These are phyloP conservation scores for Vitis vinifera DNA, from an alignment of 164 flowering plant species.

Conservation along the genomic window DNA sequence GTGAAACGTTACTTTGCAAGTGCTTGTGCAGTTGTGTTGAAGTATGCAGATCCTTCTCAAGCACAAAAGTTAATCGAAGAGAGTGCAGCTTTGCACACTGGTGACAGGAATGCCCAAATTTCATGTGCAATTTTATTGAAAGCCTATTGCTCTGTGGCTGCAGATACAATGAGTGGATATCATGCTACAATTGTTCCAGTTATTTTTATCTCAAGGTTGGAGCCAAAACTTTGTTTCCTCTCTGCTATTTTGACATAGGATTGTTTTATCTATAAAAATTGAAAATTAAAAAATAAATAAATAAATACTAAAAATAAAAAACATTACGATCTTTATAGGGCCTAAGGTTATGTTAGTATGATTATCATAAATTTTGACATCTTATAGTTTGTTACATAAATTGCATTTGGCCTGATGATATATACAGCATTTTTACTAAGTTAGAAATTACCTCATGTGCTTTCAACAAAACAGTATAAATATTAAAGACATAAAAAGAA, in stretches of 20 bases:
- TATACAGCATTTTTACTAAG: no score
- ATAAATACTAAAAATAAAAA: no score
- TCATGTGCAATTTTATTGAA: conserved; percentile 79
- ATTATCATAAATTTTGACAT: no score
- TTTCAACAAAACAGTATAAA: no score
- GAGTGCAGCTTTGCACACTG: conserved; percentile 70
- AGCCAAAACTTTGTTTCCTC: conserved; percentile 6
- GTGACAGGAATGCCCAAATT: conserved; percentile 78
- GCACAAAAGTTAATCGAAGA: conserved; percentile 85
- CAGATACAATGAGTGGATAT: conserved; percentile 74
- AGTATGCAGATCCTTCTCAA: conserved; percentile 64
- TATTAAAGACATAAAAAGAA: no score
- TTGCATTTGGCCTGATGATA: no score
- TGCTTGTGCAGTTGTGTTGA: conserved; percentile 77
- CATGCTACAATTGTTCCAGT: conserved; percentile 62
- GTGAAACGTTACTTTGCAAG: conserved; percentile 92
- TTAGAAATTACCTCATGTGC: no score
- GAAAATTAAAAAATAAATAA: no score
- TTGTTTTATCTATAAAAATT: background rate
- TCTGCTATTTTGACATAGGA: background rate
- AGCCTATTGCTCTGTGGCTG: conserved; percentile 64
- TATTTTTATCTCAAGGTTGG: conserved; percentile 75
- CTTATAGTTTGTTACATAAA: no score
- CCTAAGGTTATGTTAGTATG: no score
- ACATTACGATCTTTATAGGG: no score